Base-by-base conservation (phyloP, 2,329 filamentous ascomycete species). In the Fusarium drepaniforme region DNA sequence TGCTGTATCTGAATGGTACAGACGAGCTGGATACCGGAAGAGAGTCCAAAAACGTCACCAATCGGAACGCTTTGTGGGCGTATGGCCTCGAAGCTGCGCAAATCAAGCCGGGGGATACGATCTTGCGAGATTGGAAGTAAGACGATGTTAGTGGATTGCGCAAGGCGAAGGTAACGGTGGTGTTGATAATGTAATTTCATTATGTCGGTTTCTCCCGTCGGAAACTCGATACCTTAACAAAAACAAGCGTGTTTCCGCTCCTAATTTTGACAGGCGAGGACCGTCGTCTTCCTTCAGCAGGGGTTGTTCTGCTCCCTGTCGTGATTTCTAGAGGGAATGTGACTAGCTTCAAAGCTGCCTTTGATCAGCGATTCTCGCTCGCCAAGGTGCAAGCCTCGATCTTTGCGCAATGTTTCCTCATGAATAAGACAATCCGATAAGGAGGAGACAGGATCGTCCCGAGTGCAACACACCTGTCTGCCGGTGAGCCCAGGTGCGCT, bases 1-100 rank as follows among this genome's bases (percentile, higher is more conserved):
- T 72, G 23, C 53, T 82, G 30, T 84, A 85, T 68, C 70, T 84
- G 21, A 81, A 84, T 62, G 83, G 83, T 8, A 77, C 76, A 40
- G 80, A 81, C 8, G 75, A 78, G 61, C 18, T 70, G 4, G 76
- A 78, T 58, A 80, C 78, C 4, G 75, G 77, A 16, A 75, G 73
- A 21, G 83, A 83, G 53, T 77, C 81, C 2, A 78, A 67, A 68
- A 81, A 84, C 60, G 75, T 44, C 15, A 51, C 35, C 30, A 82
- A 83, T 63, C 77, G 80, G 46, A 79, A 70, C 25, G 64, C 70
- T 18, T 33, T 84, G 65, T 85, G 83, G 83, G 70, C 62, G 12
- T 82, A 82, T 51, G 75, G 79, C 1, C 40, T 82, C 18, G 56
- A 72, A 11, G 79, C 75, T 9, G 77, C 78, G 2, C 63, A 66